phyloP scores from a whole-genome alignment of 352 stramenopile species.

The Pythium volutum region DNA sequence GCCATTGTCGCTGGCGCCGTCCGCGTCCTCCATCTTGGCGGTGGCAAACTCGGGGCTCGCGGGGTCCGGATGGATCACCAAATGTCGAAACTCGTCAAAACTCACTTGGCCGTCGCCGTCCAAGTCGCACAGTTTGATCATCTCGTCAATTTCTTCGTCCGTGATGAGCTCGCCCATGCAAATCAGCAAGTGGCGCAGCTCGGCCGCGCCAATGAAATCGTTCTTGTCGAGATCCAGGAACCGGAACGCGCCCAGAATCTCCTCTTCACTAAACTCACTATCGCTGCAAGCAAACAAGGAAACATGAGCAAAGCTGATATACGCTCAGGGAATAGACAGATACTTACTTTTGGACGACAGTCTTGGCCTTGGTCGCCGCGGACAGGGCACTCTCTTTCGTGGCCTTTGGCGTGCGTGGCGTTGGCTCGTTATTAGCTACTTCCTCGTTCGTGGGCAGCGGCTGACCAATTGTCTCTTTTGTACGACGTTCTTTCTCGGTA shows the following conservation, averaged over 20 bases:
- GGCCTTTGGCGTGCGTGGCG: conserved; percentile 9
- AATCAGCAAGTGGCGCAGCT: conserved; percentile 92
- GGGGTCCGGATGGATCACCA: conserved; percentile 91
- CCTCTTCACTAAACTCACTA: conserved; percentile 89
- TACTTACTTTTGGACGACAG: conserved; percentile 31
- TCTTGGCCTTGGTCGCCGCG: conserved; percentile 25
- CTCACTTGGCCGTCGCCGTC: conserved; percentile 93
- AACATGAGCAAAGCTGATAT: neutral
- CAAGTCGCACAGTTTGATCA: conserved; percentile 91
- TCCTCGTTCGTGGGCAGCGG: conserved; percentile 25
- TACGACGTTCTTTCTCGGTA: conserved; percentile 66
- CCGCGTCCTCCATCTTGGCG: conserved; percentile 26
- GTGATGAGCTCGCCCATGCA: conserved; percentile 96
- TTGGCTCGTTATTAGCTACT: neutral
- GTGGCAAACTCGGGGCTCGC: conserved; percentile 71
- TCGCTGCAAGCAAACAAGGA: conserved; percentile 21
- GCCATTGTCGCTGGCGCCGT: conserved; percentile 16
- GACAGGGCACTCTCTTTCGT: conserved; percentile 29
- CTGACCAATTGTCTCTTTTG: conserved; percentile 49
- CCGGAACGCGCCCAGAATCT: conserved; percentile 89
- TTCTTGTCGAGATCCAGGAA: conserved; percentile 95
- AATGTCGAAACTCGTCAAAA: conserved; percentile 88
- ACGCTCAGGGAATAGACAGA: neutral
- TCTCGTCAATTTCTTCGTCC: conserved; percentile 92
- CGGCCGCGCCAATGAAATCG: conserved; percentile 89